phyloP scores from a whole-genome alignment of 306 rosid genomes.

The Potentilla sterilis region DNA sequence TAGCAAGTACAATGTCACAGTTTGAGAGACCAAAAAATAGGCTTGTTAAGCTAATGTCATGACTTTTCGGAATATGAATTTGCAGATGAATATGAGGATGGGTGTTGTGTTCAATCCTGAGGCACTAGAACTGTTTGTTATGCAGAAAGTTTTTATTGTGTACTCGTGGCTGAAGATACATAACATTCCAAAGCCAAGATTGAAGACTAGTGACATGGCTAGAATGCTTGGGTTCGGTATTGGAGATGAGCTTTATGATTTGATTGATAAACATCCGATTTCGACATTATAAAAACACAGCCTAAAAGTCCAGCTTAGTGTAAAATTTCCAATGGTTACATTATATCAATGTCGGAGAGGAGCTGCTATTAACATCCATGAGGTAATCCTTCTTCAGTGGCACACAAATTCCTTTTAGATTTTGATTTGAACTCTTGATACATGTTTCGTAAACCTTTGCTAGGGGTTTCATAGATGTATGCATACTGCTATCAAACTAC shows the following conservation, averaged over 20 bases:
- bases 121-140: conserved; percentile 77
- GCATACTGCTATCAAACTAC: background rate
- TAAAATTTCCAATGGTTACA: background rate
- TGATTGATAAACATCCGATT: conserved; percentile 61
- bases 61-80: conserved; percentile 11
- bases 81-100: conserved; percentile 86
- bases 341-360: background rate
- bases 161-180: conserved; percentile 86
- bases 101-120: conserved; percentile 93
- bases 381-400: background rate
- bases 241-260: conserved; percentile 76
- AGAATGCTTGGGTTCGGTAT: conserved; percentile 96
- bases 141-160: conserved; percentile 80
- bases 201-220: conserved; percentile 85
- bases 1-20: background rate
- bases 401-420: background rate
- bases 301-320: background rate
- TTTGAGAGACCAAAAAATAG: background rate
- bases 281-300: conserved; percentile 33
- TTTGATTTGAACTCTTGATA: background rate
- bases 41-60: conserved; percentile 6
- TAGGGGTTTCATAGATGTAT: background rate
- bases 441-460: background rate
- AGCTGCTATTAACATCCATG: background rate
- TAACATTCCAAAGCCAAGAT: conserved; percentile 67